A percentile compares a stretch with the other conserved stretches of the same genome.
Evolutionary conservation across 257 asterid genomes (phyloP).

Genomic region (Osmanthus fragrans): DNA sequence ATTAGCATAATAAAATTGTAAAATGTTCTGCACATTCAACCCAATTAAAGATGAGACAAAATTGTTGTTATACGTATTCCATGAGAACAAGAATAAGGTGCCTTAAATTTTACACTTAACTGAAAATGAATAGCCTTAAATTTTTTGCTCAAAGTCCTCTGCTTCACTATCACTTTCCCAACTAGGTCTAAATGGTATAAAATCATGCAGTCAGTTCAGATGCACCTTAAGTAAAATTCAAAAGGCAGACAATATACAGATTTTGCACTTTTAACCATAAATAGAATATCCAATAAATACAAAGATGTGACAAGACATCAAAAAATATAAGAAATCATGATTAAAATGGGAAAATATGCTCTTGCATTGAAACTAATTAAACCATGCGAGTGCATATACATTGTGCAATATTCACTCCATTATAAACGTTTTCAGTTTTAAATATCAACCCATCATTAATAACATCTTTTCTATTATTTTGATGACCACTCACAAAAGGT

Average conservation of each 20-base stretch:
- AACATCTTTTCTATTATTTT: neutral
- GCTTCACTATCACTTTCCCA: conserved; percentile 98
- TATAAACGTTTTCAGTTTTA: neutral
- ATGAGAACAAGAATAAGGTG: neutral
- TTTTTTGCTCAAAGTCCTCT: conserved; percentile 93
- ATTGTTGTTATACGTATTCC: neutral
- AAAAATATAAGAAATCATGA: neutral
- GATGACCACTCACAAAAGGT: neutral
- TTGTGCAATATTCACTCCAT: neutral
- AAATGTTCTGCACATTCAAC: no score
- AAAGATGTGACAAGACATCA: neutral
- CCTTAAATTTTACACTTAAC: neutral
- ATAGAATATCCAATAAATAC: neutral
- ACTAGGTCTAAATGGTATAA: conserved; percentile 59
- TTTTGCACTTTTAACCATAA: neutral
- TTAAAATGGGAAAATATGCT: neutral
- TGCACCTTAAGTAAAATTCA: conserved; percentile 26
- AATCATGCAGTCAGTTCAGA: conserved; percentile 28
- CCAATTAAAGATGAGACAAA: neutral
- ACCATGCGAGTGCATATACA: neutral
- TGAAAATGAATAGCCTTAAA: conserved; percentile 28
- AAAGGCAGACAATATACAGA: neutral
- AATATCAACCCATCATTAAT: neutral
- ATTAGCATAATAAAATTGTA: no score
- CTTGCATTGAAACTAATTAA: neutral